phyloP scores from a whole-genome alignment of 2,329 filamentous ascomycete genomes.

The Alternaria gaisen region DNA sequence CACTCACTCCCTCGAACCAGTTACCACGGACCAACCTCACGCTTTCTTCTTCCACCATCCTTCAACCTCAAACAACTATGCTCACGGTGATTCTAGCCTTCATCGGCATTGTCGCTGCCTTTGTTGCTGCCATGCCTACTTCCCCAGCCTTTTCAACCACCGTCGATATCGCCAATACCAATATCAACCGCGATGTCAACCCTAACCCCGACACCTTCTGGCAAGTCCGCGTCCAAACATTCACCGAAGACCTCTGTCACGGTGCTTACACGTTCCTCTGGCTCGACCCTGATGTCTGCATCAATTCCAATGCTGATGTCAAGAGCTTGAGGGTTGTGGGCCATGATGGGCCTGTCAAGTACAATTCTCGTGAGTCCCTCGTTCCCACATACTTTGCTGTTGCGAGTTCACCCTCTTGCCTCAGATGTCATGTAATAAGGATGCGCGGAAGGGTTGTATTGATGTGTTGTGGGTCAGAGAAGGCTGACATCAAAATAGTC shows the following conservation, averaged over 20 bases:
- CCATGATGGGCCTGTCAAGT: neutral
- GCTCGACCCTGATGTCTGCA: neutral
- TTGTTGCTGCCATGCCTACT: neutral
- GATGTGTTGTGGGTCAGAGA: neutral
- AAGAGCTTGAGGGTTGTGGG: neutral
- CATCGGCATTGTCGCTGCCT: neutral
- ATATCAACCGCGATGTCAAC: neutral
- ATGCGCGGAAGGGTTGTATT: fast-evolving
- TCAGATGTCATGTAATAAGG: fast-evolving
- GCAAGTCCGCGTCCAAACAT: neutral
- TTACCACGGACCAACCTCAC: neutral
- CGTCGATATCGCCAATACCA: neutral
- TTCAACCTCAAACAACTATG: neutral
- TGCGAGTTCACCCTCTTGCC: too few relatives aligned
- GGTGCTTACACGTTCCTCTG: neutral
- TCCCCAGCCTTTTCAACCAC: neutral
- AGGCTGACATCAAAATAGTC: neutral
- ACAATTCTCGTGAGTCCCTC: neutral
- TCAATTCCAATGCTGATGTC: neutral
- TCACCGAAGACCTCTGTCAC: neutral
- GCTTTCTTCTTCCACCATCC: neutral
- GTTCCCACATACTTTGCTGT: neutral
- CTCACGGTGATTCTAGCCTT: neutral
- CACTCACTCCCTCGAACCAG: neutral
- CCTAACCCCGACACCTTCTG: neutral